Base-by-base conservation (phyloP, 495 filamentous ascomycete genomes). In the Acidomyces sp. region DNA sequence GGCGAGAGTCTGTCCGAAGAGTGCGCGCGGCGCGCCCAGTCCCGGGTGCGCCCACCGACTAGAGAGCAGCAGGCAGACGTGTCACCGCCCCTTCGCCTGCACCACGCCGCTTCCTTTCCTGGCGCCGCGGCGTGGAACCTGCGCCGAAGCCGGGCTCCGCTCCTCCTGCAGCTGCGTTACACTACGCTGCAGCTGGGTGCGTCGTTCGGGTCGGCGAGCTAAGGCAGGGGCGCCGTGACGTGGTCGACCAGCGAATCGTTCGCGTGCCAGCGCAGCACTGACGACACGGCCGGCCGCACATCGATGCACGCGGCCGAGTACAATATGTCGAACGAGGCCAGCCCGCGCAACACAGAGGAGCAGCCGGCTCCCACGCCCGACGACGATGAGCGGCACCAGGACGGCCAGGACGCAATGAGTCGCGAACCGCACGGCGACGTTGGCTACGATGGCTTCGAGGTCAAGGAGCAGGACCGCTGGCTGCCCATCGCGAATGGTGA, bases 401-500 rank as follows among this genome's bases (percentile, higher is more conserved):
- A 3, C 11, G 43, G 27, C 18, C 16, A 12, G 16, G 42, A 45
- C 4, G 78, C 81, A 75, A 75, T 80, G 58, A 72, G 74, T 61
- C 73, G 72, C 51, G 70, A 75, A 62, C 77, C 78, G 56, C 53
- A 63, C 56, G 70, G 72, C 57, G 66, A 63, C 57, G 64, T 70
- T 60, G 71, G 72, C 69, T 86, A 80, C 70, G 90, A 96, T 67
- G n/a, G n/a, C n/a, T 93, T 96, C 63, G 90, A 97, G 67, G 92
- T 97, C 64, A 97, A 97, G 70, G 90, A 97, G 65, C 90, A 97
- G 64, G 90, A 97, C 67, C 71, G 90, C 71, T 97, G 90, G 90
- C 78, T 97, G 63, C 90, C 90, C 65, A 97, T 97, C 77, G 90
- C 90, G 68, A 97, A 97, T 87, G 90, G 90, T 97, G 76, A 75